Conservation (phyloP, 139 green algal species). For the Picochlorum sp. region DNA sequence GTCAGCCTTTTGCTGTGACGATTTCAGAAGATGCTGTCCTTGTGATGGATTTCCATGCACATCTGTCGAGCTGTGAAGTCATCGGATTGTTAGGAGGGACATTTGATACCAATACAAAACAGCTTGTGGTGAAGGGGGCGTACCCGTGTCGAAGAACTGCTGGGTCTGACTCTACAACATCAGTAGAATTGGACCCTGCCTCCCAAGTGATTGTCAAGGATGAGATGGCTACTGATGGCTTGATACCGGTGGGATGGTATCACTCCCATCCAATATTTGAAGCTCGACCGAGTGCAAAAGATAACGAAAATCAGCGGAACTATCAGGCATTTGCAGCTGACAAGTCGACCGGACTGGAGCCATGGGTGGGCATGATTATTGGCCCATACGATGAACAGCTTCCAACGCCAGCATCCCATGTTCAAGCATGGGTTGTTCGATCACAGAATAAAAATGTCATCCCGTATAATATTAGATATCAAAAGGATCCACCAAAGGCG, state of each 20-base stretch:
- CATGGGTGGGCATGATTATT: slow-evolving; percentile 74
- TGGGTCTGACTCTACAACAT: slow-evolving; percentile 34
- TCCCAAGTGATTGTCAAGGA: slow-evolving; percentile 50
- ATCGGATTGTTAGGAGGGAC: slow-evolving; percentile 58
- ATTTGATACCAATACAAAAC: slow-evolving; percentile 35
- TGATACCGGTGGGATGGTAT: slow-evolving; percentile 63
- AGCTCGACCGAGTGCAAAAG: slow-evolving; percentile 56
- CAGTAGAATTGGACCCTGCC: slow-evolving; percentile 65
- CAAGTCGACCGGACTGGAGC: slow-evolving; percentile 41
- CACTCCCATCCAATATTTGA: slow-evolving; percentile 79
- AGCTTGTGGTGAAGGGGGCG: slow-evolving; percentile 33
- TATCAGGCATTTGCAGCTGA: slow-evolving; percentile 68
- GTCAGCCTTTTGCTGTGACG: slow-evolving; percentile 58
- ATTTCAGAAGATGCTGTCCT: slow-evolving; percentile 39
- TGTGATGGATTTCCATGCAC: slow-evolving; percentile 57
- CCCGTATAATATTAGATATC: slow-evolving; percentile 27
- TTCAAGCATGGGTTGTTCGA: slow-evolving; percentile 35
- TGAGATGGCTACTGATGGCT: slow-evolving; percentile 44
- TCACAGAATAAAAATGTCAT: slow-evolving; percentile 16
- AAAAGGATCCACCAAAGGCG: not conserved
- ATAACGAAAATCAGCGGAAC: slow-evolving; percentile 85
- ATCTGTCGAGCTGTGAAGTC: slow-evolving; percentile 50
- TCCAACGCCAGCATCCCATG: slow-evolving; percentile 25
- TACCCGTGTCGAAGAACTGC: slow-evolving; percentile 43
- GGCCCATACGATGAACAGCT: slow-evolving; percentile 65